Base-by-base conservation (phyloP, 2,329 filamentous ascomycete species). In the Scedosporium aurantiacum region DNA sequence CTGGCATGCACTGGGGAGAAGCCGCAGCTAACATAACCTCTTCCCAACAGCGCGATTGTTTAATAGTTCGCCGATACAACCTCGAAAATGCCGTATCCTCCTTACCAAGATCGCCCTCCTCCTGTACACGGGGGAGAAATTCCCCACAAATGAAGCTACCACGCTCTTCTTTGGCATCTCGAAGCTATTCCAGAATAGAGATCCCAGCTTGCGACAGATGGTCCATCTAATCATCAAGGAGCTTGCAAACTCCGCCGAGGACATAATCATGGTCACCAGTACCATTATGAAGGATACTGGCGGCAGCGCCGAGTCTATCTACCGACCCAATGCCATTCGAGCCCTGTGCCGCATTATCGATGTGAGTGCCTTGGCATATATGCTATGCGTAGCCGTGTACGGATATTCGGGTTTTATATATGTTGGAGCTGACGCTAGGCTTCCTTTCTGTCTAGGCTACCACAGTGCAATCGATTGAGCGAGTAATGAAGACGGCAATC, bases 211-310 rank as follows among this genome's bases (percentile, higher is more conserved):
- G 72, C 91, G 94, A 70, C 94, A 99, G 81, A 97, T 97, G 92
- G 93, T 99, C 59, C 96, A 97, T 78, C 82, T 97, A 67, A 87
- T 97, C 73, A 90, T 97, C 79, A 99, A 97, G 84, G 94, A 99
- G 82, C 82, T 99, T 70, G 91, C 93, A 67, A 86, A 87, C 74
- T 96, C 91, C 25, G 94, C 94, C 63, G 91, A 97, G 79, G 94
- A 99, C 81, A 95, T 97, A 66, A 99, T 99, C 74, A 97, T 99
- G 94, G 94, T 97, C 64, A 99, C 94, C 18, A 96, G 91, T 76
- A 97, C 93, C 68, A 97, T 99, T 69, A 99, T 97, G 94, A 99
- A 99, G 81, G 94, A 99, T 74, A 97, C 93, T 10, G 91, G 92
- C 60, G 91, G 95, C 65, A 90, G 92, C 70, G 97, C 91, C 70